These are phyloP conservation scores for Prunus armeniaca DNA, from an alignment of 306 rosid genomes.

Conservation along the genomic window DNA sequence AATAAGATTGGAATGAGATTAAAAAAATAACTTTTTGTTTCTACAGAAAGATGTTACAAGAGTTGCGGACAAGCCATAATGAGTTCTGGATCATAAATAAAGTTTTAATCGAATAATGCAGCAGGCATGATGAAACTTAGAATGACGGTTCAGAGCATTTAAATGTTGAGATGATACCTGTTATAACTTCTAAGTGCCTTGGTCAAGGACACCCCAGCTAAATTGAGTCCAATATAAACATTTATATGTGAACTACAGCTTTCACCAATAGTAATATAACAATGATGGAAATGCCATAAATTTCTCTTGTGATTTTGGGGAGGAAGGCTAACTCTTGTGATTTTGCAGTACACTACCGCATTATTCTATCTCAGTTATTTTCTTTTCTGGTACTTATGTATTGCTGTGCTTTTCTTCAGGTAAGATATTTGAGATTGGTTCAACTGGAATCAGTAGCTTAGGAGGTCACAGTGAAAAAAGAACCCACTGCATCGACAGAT, in stretches of 20 bases:
- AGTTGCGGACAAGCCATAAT: not conserved
- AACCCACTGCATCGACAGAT: conserved; percentile 66
- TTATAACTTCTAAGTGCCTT: too few species aligned
- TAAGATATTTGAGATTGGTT: conserved; percentile 87
- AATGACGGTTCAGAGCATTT: too few species aligned
- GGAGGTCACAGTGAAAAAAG: conserved; percentile 87
- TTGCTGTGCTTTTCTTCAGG: conserved; percentile 38
- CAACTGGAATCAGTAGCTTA: conserved; percentile 94
- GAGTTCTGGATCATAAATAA: not conserved
- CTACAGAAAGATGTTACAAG: not conserved
- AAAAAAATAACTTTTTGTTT: not conserved
- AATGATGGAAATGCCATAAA: not conserved
- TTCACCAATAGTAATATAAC: not conserved
- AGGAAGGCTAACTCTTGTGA: not conserved
- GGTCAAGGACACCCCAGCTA: not conserved
- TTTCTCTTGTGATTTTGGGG: not conserved
- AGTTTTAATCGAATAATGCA: not conserved
- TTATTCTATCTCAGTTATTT: not conserved
- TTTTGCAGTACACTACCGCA: not conserved
- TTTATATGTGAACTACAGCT: not conserved
- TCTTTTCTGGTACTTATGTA: not conserved
- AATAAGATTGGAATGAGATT: not conserved
- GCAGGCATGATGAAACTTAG: not conserved
- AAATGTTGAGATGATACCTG: too few species aligned
- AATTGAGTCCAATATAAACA: not conserved